phyloP scores from a whole-genome alignment of 768 basidiomycete species.

The Porphyrellus cyaneotinctus region DNA sequence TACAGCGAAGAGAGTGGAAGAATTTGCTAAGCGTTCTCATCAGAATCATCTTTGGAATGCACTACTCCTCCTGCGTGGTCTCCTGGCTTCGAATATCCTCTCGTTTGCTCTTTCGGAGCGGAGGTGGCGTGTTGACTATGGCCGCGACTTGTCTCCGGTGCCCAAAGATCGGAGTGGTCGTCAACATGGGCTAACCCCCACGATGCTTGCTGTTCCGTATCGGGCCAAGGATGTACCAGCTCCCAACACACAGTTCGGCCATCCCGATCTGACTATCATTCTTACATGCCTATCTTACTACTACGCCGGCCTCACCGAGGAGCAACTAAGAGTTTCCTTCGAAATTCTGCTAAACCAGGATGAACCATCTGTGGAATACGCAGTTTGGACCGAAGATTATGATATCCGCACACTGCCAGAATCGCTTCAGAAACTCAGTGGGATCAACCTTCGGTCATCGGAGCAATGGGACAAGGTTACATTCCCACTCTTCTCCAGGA shows the following conservation, averaged over 20 bases:
- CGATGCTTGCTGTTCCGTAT: neutral
- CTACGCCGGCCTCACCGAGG: neutral
- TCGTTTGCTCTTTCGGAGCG: neutral
- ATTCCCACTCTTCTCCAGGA: slow-evolving; percentile 1
- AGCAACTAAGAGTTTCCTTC: neutral
- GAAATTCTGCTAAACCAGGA: neutral
- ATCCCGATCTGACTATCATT: neutral
- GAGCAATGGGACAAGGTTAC: slow-evolving; percentile 7
- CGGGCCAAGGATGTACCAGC: neutral
- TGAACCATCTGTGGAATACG: neutral
- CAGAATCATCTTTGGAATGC: neutral
- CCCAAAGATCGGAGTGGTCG: neutral
- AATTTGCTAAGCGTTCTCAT: neutral
- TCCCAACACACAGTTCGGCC: neutral
- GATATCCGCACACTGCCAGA: neutral
- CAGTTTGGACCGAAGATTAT: neutral
- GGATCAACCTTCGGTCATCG: slow-evolving; percentile 1
- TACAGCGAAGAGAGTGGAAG: neutral
- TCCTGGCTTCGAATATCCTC: neutral
- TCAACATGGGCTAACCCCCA: neutral
- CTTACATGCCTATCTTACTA: neutral
- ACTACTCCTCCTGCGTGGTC: neutral
- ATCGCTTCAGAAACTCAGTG: neutral
- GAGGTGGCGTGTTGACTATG: neutral
- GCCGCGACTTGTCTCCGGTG: neutral